Evolutionary conservation across 768 basidiomycete genomes (phyloP).

Genomic region (Rubroboletus pulcherrimus): DNA sequence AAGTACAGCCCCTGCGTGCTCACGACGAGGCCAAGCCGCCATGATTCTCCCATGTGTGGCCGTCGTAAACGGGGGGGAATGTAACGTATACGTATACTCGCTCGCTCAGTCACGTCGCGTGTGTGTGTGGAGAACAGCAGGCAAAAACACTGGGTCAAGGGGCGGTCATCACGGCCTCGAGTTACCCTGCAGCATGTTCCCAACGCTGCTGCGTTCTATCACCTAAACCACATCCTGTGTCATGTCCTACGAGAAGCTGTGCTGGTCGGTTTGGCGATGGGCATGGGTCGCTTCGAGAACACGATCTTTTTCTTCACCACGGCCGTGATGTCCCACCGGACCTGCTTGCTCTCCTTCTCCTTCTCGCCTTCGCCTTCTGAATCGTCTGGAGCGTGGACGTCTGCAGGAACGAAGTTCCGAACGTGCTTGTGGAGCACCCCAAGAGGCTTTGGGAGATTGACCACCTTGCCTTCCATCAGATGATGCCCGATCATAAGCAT

Average conservation of each 20-base stretch:
- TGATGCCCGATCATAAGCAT: slow-evolving; percentile 85
- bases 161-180: slow-evolving; percentile 1
- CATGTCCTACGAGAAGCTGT: slow-evolving; percentile 19
- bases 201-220: slow-evolving; percentile 12
- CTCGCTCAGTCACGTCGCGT: not conserved
- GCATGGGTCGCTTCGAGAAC: slow-evolving; percentile 82
- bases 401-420: not conserved
- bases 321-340: slow-evolving; percentile 60
- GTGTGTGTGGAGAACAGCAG: not conserved
- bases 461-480: slow-evolving; percentile 83
- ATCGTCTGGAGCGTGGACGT: not conserved
- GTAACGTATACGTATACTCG: no score
- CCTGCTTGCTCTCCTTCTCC: not conserved
- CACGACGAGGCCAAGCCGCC: not conserved
- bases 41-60: not conserved
- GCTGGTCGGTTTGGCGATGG: slow-evolving; percentile 42
- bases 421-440: slow-evolving; percentile 58
- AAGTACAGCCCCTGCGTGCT: not conserved
- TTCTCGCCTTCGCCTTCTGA: not conserved
- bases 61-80: not conserved
- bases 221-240: not conserved
- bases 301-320: slow-evolving; percentile 79
- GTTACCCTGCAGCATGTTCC: slow-evolving; percentile 12
- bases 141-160: slow-evolving; percentile 17
- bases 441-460: slow-evolving; percentile 71